These are phyloP conservation scores for Apiospora aurea DNA, from an alignment of 2,329 filamentous ascomycete species.

Conservation along the genomic window DNA sequence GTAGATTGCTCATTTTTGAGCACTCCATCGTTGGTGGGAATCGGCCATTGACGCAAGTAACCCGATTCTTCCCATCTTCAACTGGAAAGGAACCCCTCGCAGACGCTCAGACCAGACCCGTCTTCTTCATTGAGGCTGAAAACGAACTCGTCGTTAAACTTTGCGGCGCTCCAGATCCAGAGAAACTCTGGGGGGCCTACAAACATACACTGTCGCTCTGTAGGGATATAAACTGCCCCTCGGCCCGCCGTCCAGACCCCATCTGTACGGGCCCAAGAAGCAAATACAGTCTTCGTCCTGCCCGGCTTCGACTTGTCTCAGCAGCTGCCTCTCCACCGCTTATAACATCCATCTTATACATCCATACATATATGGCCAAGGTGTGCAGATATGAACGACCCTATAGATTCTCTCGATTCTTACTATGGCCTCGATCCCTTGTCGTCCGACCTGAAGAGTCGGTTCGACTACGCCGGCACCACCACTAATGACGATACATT, in stretches of 20 bases:
- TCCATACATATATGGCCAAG: background rate
- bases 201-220: background rate
- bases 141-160: background rate
- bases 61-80: constrained; percentile 8
- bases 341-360: too few relatives aligned
- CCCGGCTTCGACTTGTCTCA: constrained; percentile 4
- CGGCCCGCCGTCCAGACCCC: background rate
- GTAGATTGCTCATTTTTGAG: background rate
- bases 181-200: background rate
- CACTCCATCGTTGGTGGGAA: background rate
- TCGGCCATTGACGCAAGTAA: constrained; percentile 16
- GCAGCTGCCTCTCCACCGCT: background rate
- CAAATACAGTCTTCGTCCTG: background rate
- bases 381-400: constrained; percentile 14
- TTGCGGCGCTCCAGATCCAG: background rate
- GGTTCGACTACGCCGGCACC: background rate
- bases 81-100: constrained; percentile 7
- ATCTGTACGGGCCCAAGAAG: background rate
- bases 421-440: background rate
- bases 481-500: background rate
- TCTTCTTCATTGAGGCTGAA: constrained; percentile 10
- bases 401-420: background rate
- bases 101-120: constrained; percentile 12
- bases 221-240: background rate
- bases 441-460: constrained; percentile 10